These are phyloP conservation scores for Scutellaria minor DNA, from an alignment of 257 asterid genomes.

Conservation along the genomic window DNA sequence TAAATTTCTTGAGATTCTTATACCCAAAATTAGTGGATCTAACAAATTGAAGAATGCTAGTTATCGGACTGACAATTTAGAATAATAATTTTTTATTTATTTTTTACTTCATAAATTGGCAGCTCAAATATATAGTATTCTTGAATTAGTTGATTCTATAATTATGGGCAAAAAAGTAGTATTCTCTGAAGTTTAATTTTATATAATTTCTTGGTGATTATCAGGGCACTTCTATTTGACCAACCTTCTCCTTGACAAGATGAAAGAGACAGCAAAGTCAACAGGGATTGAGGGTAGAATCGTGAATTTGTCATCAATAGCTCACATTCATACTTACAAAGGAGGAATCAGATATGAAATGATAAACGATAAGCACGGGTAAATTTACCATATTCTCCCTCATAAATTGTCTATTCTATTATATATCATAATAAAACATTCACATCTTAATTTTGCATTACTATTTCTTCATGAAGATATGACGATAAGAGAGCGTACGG, in stretches of 20 bases:
- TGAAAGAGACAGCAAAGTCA: constrained; percentile 68
- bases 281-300: constrained; percentile 76
- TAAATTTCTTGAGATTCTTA: too few relatives aligned
- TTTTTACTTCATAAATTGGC: too few relatives aligned
- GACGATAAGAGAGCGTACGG: constrained; percentile 71
- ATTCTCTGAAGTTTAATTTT: not conserved
- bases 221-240: constrained; percentile 88
- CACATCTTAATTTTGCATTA: not conserved
- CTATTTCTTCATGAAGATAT: constrained; percentile 43
- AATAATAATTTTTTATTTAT: too few relatives aligned
- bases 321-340: constrained; percentile 59
- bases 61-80: too few relatives aligned
- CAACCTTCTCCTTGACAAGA: constrained; percentile 74
- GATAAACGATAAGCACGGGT: constrained; percentile 57
- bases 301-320: constrained; percentile 73
- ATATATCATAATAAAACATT: not conserved
- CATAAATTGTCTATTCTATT: not conserved
- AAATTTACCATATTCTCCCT: not conserved
- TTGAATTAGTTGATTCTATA: too few relatives aligned
- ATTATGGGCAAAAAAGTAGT: too few relatives aligned
- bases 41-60: too few relatives aligned
- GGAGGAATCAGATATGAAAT: constrained; percentile 61
- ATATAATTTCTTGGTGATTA: not conserved
- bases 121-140: too few relatives aligned
- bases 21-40: too few relatives aligned